phyloP scores from a whole-genome alignment of 2,329 filamentous ascomycete species.

The Pseudogymnoascus sp. region DNA sequence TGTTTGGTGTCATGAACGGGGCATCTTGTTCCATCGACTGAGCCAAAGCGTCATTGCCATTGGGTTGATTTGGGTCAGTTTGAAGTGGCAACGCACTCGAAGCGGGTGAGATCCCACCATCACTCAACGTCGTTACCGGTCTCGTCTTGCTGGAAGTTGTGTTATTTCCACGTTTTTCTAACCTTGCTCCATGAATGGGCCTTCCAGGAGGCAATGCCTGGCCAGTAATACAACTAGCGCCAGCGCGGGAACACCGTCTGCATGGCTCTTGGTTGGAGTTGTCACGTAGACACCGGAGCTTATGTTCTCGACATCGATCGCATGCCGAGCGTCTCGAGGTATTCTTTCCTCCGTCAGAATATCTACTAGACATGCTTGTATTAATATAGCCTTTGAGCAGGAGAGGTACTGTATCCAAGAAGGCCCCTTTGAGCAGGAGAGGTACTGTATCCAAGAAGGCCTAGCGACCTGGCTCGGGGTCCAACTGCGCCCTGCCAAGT shows the following conservation, averaged over 20 bases:
- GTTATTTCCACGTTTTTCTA: neutral
- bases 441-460: neutral
- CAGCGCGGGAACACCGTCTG: neutral
- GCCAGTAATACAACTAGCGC: neutral
- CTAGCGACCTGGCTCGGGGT: neutral
- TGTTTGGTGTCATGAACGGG: neutral
- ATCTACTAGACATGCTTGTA: neutral
- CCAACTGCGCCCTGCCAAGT: neutral
- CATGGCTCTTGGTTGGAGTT: neutral
- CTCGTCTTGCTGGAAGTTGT: neutral
- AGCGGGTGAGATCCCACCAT: neutral
- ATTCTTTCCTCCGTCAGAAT: neutral
- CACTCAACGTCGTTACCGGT: neutral
- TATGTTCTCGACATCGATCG: conserved; percentile 5
- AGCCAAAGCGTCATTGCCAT: neutral
- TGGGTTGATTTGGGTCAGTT: neutral
- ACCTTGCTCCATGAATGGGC: neutral
- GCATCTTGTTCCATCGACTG: neutral
- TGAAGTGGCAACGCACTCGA: neutral
- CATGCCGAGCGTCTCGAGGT: neutral
- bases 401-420: neutral
- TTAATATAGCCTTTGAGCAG: neutral
- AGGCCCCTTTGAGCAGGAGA: neutral
- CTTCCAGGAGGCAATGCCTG: neutral
- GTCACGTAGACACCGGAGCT: neutral